phyloP scores from a whole-genome alignment of 257 asterid species.

The Leptodermis oblonga region DNA sequence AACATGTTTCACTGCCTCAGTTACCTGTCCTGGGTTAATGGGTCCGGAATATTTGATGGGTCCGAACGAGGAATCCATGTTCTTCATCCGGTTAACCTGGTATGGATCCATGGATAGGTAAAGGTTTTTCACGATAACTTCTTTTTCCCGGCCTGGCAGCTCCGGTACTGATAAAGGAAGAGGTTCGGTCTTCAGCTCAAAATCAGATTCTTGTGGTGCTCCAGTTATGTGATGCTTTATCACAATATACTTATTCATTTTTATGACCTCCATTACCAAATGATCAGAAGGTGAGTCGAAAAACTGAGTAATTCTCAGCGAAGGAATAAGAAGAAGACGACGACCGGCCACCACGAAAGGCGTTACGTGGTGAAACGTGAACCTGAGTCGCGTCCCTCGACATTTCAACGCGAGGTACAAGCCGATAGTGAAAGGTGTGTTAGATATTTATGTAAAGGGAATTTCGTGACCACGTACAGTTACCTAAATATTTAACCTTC shows the following conservation, averaged over 20 bases:
- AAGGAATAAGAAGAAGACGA: too few relatives aligned
- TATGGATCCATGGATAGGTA: constrained; percentile 66
- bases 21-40: constrained; percentile 39
- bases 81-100: constrained; percentile 64
- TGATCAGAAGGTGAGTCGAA: not conserved
- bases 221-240: constrained; percentile 27
- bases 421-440: too few relatives aligned
- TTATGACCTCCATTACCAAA: constrained; percentile 20
- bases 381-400: too few relatives aligned
- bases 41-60: constrained; percentile 29
- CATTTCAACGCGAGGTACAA: too few relatives aligned
- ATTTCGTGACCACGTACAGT: too few relatives aligned
- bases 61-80: constrained; percentile 37
- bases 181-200: constrained; percentile 24
- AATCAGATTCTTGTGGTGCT: constrained; percentile 31
- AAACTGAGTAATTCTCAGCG: too few relatives aligned
- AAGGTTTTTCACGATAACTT: constrained; percentile 42
- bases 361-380: too few relatives aligned
- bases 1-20: too few relatives aligned
- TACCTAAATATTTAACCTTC: too few relatives aligned
- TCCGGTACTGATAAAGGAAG: constrained; percentile 13
- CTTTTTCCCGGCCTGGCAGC: constrained; percentile 19
- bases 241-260: constrained; percentile 19
- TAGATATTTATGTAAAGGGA: too few relatives aligned
- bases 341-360: too few relatives aligned